phyloP scores from a whole-genome alignment of 169 alveolate genomes.

The Plasmodium vivax region DNA sequence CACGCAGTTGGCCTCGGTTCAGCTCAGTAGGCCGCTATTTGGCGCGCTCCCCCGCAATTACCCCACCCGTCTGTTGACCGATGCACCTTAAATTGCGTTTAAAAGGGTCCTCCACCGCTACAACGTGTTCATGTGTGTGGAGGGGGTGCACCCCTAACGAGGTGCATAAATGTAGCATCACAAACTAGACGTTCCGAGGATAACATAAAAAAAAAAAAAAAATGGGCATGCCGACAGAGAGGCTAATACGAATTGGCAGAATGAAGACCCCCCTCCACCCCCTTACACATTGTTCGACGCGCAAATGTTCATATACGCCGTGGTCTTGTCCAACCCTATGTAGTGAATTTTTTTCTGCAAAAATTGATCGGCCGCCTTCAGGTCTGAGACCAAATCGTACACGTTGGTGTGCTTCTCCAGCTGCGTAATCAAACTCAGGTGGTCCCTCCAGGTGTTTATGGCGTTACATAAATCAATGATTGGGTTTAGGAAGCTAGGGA shows the following conservation, averaged over 20 bases:
- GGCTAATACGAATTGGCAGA: background rate
- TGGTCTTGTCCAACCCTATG: constrained; percentile 65
- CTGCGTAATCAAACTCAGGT: constrained; percentile 44
- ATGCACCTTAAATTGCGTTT: background rate
- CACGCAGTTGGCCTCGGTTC: background rate
- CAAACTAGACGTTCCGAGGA: background rate
- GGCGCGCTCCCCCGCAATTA: background rate
- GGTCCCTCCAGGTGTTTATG: constrained; percentile 73
- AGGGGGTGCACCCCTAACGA: background rate
- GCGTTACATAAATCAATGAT: constrained; percentile 65
- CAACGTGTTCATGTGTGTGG: background rate
- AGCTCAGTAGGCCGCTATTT: no score
- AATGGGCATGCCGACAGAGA: background rate
- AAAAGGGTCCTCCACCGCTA: background rate
- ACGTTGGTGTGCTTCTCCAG: constrained; percentile 73
- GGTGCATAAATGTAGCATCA: background rate
- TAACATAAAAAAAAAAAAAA: constrained; percentile 1
- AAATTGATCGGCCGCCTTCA: constrained; percentile 67
- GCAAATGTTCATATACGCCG: constrained; percentile 51
- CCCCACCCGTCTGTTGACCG: background rate
- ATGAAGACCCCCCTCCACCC: background rate
- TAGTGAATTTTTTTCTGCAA: constrained; percentile 69
- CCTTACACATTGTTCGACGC: constrained; percentile 12
- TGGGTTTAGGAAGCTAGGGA: constrained; percentile 67
- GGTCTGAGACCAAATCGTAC: constrained; percentile 64